Evolutionary conservation across 169 alveolate species (phyloP).

Genomic region (Fabrea salina): DNA sequence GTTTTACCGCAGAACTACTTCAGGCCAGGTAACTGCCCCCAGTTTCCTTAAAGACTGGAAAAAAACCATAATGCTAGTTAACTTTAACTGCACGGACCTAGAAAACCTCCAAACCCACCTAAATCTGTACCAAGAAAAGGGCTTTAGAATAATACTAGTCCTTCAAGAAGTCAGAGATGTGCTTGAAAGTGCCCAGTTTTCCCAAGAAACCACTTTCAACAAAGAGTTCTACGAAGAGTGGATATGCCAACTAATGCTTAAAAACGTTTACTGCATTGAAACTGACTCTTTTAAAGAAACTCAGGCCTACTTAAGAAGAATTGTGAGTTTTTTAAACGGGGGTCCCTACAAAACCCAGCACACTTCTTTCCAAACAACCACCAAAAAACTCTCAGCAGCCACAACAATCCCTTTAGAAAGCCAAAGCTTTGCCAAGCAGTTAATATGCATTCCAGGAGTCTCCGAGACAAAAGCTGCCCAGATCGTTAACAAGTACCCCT

Average conservation of each 20-base stretch:
- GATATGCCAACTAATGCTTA: background rate
- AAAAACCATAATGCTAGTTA: background rate
- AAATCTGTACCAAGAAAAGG: background rate
- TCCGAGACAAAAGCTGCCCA: background rate
- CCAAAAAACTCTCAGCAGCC: background rate
- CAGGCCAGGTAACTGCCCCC: background rate
- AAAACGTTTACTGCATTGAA: background rate
- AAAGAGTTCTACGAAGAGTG: background rate
- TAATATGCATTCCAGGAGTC: slow-evolving; percentile 22
- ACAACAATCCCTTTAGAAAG: background rate
- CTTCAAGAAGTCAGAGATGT: slow-evolving; percentile 6
- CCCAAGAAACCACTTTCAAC: background rate
- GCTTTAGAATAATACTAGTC: background rate
- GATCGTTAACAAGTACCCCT: background rate
- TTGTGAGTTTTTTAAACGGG: background rate
- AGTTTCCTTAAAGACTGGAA: background rate
- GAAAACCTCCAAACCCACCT: background rate
- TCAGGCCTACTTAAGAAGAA: background rate
- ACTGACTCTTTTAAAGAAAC: background rate
- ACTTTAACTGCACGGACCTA: background rate
- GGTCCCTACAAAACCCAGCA: background rate
- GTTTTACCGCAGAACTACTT: background rate
- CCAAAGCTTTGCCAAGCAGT: background rate
- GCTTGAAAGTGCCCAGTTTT: background rate
- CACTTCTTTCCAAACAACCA: background rate